phyloP scores from a whole-genome alignment of 2,329 filamentous ascomycete genomes.

The Fusarium nygamai region DNA sequence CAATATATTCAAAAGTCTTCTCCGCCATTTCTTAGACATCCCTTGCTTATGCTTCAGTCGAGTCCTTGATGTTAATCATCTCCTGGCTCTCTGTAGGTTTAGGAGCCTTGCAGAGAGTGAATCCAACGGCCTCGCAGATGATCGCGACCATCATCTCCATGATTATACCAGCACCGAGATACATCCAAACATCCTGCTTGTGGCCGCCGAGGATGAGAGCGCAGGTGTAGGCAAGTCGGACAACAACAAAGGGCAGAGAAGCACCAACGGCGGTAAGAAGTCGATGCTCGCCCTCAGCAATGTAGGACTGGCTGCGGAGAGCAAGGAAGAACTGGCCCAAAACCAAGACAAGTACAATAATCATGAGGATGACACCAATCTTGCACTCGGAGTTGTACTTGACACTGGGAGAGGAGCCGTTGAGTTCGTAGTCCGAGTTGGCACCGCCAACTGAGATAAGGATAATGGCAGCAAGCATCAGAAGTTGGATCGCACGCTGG shows the following conservation, averaged over 20 bases:
- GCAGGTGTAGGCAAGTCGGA: slow-evolving; percentile 47
- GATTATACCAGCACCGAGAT: slow-evolving; percentile 46
- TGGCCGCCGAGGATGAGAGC: slow-evolving; percentile 43
- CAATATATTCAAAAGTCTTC: neutral
- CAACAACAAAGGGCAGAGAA: slow-evolving; percentile 48
- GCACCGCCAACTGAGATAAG: slow-evolving; percentile 48
- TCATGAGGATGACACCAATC: slow-evolving; percentile 44
- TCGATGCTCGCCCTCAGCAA: slow-evolving; percentile 63
- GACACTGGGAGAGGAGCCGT: slow-evolving; percentile 37
- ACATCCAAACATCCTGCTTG: slow-evolving; percentile 45
- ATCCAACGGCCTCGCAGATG: slow-evolving; percentile 45
- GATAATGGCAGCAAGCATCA: slow-evolving; percentile 54
- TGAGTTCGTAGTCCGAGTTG: slow-evolving; percentile 35
- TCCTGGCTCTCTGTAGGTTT: slow-evolving; percentile 15
- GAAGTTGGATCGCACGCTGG: slow-evolving; percentile 51
- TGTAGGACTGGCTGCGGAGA: slow-evolving; percentile 50
- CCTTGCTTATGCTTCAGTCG: neutral
- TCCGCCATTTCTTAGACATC: neutral
- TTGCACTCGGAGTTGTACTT: slow-evolving; percentile 43
- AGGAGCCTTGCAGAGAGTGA: slow-evolving; percentile 42
- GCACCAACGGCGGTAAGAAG: slow-evolving; percentile 57
- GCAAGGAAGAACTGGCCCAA: slow-evolving; percentile 53
- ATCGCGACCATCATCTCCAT: slow-evolving; percentile 49
- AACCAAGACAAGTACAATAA: slow-evolving; percentile 53
- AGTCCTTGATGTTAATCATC: neutral